These are phyloP conservation scores for Xylaria intraflava DNA, from an alignment of 495 filamentous ascomycete genomes.

Conservation along the genomic window DNA sequence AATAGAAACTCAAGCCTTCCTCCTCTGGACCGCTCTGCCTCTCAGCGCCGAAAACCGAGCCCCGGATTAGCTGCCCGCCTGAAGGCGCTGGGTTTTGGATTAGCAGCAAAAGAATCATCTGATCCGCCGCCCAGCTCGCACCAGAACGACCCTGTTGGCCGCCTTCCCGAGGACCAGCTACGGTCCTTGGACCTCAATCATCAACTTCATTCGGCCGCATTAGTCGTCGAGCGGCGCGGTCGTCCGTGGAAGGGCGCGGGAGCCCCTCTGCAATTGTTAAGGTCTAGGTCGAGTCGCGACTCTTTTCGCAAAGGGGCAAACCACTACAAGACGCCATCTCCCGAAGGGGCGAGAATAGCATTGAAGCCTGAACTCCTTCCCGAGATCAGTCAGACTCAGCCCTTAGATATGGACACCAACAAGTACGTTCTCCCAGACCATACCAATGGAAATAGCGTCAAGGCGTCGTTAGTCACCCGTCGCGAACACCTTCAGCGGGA, in stretches of 20 bases:
- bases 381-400: slow-evolving; percentile 34
- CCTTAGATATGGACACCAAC: slow-evolving; percentile 52
- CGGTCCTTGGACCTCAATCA: slow-evolving; percentile 60
- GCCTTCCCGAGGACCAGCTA: slow-evolving; percentile 67
- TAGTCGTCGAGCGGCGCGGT: slow-evolving; percentile 52
- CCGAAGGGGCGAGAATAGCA: slow-evolving; percentile 22
- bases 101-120: slow-evolving; percentile 34
- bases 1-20: slow-evolving; percentile 7
- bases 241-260: slow-evolving; percentile 56
- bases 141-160: slow-evolving; percentile 54
- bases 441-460: slow-evolving; percentile 54
- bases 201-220: slow-evolving; percentile 46
- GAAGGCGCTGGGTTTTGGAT: slow-evolving; percentile 59
- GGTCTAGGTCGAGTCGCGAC: slow-evolving; percentile 27
- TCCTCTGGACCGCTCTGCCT: slow-evolving; percentile 15
- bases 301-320: slow-evolving; percentile 20
- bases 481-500: slow-evolving; percentile 47
- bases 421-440: slow-evolving; percentile 61
- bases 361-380: slow-evolving; percentile 35
- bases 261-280: slow-evolving; percentile 34
- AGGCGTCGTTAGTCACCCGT: slow-evolving; percentile 45
- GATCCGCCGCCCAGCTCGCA: slow-evolving; percentile 25
- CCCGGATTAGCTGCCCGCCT: slow-evolving; percentile 72
- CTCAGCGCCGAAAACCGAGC: slow-evolving; percentile 52
- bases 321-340: slow-evolving; percentile 13